phyloP scores from a whole-genome alignment of 1,284 basidiomycete species.

The Schizopora paradoxa region DNA sequence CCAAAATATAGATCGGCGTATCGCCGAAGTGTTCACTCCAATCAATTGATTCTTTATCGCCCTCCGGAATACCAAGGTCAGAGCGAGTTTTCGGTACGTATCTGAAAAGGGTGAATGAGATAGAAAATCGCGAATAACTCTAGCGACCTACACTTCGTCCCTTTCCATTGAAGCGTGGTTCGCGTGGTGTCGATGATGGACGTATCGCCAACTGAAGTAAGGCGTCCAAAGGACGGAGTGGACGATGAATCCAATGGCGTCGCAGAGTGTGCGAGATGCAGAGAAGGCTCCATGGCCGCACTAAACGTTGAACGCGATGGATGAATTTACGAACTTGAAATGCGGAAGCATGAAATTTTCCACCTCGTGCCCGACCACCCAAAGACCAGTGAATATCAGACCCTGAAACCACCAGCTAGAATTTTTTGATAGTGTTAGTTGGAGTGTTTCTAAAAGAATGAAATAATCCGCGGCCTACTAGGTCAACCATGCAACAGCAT shows the following conservation, averaged over 20 bases:
- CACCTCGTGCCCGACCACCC: conserved; percentile 11
- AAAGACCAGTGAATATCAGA: conserved; percentile 9
- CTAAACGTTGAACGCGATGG: conserved; percentile 12
- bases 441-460: conserved; percentile 18
- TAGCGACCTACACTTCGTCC: conserved; percentile 48
- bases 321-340: not conserved
- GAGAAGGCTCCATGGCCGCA: conserved; percentile 31
- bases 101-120: conserved; percentile 1
- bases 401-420: conserved; percentile 30
- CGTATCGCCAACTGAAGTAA: conserved; percentile 51
- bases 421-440: conserved; percentile 30
- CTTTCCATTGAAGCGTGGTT: conserved; percentile 53
- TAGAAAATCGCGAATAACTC: not conserved
- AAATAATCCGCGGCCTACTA: conserved; percentile 5
- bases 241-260: conserved; percentile 29
- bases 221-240: conserved; percentile 49
- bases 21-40: conserved; percentile 55
- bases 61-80: conserved; percentile 42
- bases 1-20: conserved; percentile 53
- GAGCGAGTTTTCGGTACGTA: conserved; percentile 47
- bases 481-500: conserved; percentile 3
- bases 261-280: conserved; percentile 22
- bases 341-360: not conserved
- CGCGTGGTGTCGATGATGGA: conserved; percentile 49
- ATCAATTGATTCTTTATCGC: conserved; percentile 33